A percentile compares a stretch with the other conserved stretches of the same genome.
Evolutionary conservation across 768 basidiomycete genomes (phyloP).

Genomic region (Russula ochroleuca): DNA sequence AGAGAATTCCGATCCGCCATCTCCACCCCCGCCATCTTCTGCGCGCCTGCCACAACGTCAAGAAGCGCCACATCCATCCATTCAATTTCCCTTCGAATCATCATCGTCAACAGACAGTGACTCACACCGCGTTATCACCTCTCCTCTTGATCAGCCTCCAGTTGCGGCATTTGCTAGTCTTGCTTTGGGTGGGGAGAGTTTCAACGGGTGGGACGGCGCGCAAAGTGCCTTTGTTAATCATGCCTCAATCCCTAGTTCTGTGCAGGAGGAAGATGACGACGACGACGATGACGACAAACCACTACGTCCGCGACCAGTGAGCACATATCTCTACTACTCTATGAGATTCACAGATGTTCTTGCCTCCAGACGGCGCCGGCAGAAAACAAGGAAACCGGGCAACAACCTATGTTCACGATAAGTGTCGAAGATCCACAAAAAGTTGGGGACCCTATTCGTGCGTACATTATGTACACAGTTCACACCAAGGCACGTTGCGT

Average conservation of each 20-base stretch:
- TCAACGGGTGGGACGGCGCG: slow-evolving; percentile 48
- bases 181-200: slow-evolving; percentile 45
- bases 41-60: slow-evolving; percentile 27
- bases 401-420: slow-evolving; percentile 75
- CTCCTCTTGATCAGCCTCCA: slow-evolving; percentile 34
- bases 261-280: slow-evolving; percentile 20
- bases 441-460: slow-evolving; percentile 91
- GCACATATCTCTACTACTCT: slow-evolving; percentile 26
- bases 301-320: slow-evolving; percentile 30
- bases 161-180: slow-evolving; percentile 42
- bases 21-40: slow-evolving; percentile 22
- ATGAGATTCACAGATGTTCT: slow-evolving; percentile 3
- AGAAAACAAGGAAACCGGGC: slow-evolving; percentile 39
- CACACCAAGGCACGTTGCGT: slow-evolving; percentile 63
- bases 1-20: slow-evolving; percentile 22
- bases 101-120: slow-evolving; percentile 13
- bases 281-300: slow-evolving; percentile 37
- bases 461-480: slow-evolving; percentile 96
- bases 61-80: slow-evolving; percentile 20
- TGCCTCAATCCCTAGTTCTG: slow-evolving; percentile 30
- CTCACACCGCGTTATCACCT: slow-evolving; percentile 27
- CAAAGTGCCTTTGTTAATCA: slow-evolving; percentile 31
- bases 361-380: slow-evolving; percentile 16
- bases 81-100: slow-evolving; percentile 3
- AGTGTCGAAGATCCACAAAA: slow-evolving; percentile 96